Evolutionary conservation across 805 yeast genomes (phyloP).

Genomic region (Candida hungchunana): DNA sequence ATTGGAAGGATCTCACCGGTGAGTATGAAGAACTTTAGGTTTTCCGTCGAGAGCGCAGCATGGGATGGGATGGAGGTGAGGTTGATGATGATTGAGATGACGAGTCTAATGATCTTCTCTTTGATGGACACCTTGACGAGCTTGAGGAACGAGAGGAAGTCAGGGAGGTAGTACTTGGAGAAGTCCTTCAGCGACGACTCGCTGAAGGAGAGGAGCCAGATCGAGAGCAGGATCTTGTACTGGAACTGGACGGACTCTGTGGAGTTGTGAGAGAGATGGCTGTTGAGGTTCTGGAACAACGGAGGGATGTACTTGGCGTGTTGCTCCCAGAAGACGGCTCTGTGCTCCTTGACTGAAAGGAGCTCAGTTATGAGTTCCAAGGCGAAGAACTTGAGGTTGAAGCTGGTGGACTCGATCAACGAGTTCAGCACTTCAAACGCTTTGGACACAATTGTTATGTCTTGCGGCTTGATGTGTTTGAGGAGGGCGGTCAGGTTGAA

Average conservation of each 20-base stretch:
- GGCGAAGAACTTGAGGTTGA: constrained; percentile 54
- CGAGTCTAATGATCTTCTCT: constrained; percentile 83
- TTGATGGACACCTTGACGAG: constrained; percentile 80
- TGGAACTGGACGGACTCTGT: constrained; percentile 57
- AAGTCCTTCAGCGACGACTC: constrained; percentile 44
- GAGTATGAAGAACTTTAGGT: constrained; percentile 62
- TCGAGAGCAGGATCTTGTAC: constrained; percentile 69
- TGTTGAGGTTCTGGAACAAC: constrained; percentile 40
- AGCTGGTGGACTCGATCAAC: constrained; percentile 32
- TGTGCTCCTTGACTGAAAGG: constrained; percentile 48
- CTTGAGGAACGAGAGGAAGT: constrained; percentile 39
- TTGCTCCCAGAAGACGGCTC: constrained; percentile 42
- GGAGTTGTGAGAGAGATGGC: constrained; percentile 27
- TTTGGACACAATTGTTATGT: constrained; percentile 20
- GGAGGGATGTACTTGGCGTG: constrained; percentile 43
- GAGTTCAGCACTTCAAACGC: constrained; percentile 15
- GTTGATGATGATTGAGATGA: constrained; percentile 71
- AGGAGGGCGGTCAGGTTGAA: constrained; percentile 51
- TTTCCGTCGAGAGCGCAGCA: constrained; percentile 35
- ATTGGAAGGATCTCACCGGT: constrained; percentile 72
- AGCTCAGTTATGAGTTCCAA: constrained; percentile 65
- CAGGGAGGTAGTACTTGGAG: constrained; percentile 48
- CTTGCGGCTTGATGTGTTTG: constrained; percentile 24
- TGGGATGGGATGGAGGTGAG: constrained; percentile 39
- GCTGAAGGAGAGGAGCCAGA: constrained; percentile 86